Percentiles rank a stretch among this genome's conserved stretches.
Conservation (phyloP, 2,329 filamentous ascomycete genomes). For the Arthrobotrys musiformis region DNA sequence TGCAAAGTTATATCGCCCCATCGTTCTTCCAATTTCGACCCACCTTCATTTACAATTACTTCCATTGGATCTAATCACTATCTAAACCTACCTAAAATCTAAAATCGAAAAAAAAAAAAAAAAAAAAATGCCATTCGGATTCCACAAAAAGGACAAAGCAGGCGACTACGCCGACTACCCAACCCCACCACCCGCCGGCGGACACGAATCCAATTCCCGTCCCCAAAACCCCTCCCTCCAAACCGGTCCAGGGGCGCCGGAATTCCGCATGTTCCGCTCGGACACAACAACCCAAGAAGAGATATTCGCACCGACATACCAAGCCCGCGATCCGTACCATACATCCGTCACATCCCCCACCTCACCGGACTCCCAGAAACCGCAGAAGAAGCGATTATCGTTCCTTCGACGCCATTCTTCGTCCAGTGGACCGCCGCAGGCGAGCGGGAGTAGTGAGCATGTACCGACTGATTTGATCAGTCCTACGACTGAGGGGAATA, state of each 20-base stretch:
- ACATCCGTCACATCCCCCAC: constrained; percentile 42
- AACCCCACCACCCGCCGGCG: not conserved
- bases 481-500: constrained; percentile 28
- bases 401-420: constrained; percentile 30
- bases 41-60: too few relatives aligned
- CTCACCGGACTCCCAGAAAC: constrained; percentile 28
- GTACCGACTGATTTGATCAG: constrained; percentile 36
- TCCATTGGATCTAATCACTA: too few relatives aligned
- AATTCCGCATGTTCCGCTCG: constrained; percentile 69
- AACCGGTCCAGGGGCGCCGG: too few relatives aligned
- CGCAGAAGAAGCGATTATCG: constrained; percentile 55
- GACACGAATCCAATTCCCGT: not conserved
- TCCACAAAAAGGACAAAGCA: constrained; percentile 46
- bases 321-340: constrained; percentile 62
- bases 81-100: too few relatives aligned
- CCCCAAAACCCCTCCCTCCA: not conserved
- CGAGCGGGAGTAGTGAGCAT: constrained; percentile 30
- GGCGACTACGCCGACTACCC: constrained; percentile 1
- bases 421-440: not conserved
- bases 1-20: too few relatives aligned
- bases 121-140: constrained; percentile 50
- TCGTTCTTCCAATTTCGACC: too few relatives aligned
- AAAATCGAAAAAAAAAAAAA: not conserved
- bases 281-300: constrained; percentile 83
- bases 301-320: constrained; percentile 66